Conservation (phyloP, 2,329 filamentous ascomycete genomes). For the Cercospora sojina region DNA sequence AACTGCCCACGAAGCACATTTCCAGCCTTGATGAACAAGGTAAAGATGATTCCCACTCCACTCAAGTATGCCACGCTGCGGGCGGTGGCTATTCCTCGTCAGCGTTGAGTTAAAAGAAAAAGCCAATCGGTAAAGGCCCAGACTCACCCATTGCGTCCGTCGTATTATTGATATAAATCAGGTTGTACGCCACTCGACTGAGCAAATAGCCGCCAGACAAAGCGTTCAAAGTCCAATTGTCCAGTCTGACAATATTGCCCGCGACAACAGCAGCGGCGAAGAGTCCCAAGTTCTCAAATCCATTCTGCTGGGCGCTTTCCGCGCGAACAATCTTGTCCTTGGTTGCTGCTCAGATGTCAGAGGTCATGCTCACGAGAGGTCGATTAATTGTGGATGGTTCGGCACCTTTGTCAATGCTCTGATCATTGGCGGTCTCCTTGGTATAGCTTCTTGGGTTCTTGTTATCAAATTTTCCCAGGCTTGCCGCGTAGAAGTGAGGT, state of each 20-base stretch:
- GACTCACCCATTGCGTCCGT: constrained; percentile 23
- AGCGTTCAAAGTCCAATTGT: constrained; percentile 31
- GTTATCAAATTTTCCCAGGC: constrained; percentile 21
- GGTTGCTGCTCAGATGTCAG: constrained; percentile 27
- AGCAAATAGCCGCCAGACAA: constrained; percentile 33
- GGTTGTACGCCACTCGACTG: constrained; percentile 34
- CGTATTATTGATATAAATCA: constrained; percentile 34
- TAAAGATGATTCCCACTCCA: constrained; percentile 28
- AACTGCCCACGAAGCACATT: constrained; percentile 24
- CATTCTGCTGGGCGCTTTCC: constrained; percentile 42
- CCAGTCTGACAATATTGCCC: constrained; percentile 41
- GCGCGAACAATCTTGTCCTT: constrained; percentile 40
- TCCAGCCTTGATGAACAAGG: constrained; percentile 35
- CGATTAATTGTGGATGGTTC: too few species aligned
- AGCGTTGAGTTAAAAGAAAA: neutral
- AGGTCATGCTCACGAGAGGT: neutral
- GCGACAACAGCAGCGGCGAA: constrained; percentile 44
- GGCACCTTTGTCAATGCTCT: constrained; percentile 24
- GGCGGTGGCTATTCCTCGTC: constrained; percentile 11
- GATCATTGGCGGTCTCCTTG: constrained; percentile 12
- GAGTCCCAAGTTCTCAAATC: constrained; percentile 43
- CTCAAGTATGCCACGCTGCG: constrained; percentile 22
- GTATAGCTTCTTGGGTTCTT: constrained; percentile 21
- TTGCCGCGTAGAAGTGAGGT: constrained; percentile 40
- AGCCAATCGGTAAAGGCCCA: neutral